These are phyloP conservation scores for Halteria grandinella DNA, from an alignment of 73 alveolate genomes.

Conservation along the genomic window DNA sequence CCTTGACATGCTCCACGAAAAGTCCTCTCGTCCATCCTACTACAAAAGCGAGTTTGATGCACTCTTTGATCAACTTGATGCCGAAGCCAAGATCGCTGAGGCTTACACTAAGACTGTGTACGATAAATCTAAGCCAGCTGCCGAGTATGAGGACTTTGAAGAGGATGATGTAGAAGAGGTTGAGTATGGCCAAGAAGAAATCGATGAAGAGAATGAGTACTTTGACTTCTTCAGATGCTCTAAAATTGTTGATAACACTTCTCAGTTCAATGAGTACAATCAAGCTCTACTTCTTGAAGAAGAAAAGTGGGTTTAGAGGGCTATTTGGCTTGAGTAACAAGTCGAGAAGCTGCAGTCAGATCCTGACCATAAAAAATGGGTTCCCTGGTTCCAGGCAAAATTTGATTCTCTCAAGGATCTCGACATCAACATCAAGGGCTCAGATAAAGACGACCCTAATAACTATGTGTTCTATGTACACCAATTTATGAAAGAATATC, in stretches of 20 bases:
- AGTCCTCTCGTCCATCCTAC: background rate
- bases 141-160: constrained; percentile 19
- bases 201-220: constrained; percentile 11
- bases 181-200: background rate
- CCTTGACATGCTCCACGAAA: background rate
- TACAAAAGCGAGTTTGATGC: background rate
- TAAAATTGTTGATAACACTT: too few relatives aligned
- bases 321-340: constrained; percentile 29
- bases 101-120: too few relatives aligned
- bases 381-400: constrained; percentile 46
- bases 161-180: background rate
- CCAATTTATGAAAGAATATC: background rate
- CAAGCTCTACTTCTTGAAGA: constrained; percentile 28
- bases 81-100: too few relatives aligned
- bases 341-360: background rate
- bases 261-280: background rate
- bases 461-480: background rate
- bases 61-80: background rate
- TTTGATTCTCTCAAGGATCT: constrained; percentile 28
- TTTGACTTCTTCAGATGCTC: constrained; percentile 1
- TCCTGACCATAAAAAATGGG: constrained; percentile 4
- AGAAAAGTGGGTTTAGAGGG: constrained; percentile 17
- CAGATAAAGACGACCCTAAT: background rate
- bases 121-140: background rate
- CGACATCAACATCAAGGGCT: constrained; percentile 9